Conservation (phyloP, 331 rosid species). For the Malus hybrid region DNA sequence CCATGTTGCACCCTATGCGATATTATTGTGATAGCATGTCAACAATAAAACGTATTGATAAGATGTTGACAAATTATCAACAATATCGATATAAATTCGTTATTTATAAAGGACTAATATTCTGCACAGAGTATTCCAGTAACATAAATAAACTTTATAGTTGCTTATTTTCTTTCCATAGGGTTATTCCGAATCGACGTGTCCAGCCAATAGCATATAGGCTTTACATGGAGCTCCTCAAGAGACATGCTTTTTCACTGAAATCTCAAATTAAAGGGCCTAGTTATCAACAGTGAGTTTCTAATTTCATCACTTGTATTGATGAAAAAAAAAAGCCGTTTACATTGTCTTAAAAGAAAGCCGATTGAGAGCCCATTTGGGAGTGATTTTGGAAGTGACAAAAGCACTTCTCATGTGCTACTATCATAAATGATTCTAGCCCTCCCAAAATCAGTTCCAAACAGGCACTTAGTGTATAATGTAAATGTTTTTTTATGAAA, state of each 20-base stretch:
- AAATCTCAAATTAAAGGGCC: background rate
- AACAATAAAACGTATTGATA: background rate
- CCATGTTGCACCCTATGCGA: background rate
- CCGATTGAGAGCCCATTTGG: background rate
- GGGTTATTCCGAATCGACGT: slow-evolving; percentile 12
- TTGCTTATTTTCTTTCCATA: background rate
- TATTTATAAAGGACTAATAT: too few species aligned
- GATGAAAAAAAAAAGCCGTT: background rate
- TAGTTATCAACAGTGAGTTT: slow-evolving; percentile 5
- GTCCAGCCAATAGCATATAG: slow-evolving; percentile 14
- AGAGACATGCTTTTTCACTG: slow-evolving; percentile 6
- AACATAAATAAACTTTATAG: too few species aligned
- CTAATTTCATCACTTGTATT: background rate
- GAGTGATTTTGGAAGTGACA: background rate
- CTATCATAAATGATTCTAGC: background rate
- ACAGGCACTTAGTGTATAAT: background rate
- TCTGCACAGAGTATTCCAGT: background rate
- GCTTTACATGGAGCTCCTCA: slow-evolving; percentile 16
- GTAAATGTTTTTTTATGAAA: background rate
- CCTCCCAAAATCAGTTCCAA: background rate
- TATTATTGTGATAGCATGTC: background rate
- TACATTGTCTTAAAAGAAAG: background rate
- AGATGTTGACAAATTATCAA: too few species aligned
- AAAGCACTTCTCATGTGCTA: background rate
- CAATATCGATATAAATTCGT: too few species aligned